Evolutionary conservation across 164 flowering plant species (phyloP), one percentile per base, ranked within the genome.

Genomic region (Berberis vulgaris): DNA sequence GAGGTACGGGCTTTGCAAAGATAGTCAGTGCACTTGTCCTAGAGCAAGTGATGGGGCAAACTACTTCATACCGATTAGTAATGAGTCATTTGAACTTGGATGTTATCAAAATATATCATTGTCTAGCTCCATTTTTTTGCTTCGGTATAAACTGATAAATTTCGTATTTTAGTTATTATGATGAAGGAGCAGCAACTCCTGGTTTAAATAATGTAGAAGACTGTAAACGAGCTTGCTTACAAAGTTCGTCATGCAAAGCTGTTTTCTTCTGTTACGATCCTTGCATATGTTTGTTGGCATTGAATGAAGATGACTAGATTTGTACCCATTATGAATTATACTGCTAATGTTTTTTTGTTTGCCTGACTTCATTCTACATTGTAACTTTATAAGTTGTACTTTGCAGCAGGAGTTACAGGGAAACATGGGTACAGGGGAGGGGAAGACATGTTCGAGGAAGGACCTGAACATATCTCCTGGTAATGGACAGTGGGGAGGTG

Each of bases 151-250:
- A 7, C 43, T 57, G 6, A 44, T 57, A 57, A 13, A 41, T 57
- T 57, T 57, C 41, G 59, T 57, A 57, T 41, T 57, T 39, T 12
- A 57, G 43, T 57, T 57, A 57, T 57, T 57, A 5, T 41, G 59
- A 57, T 12, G 2, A 1, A 42, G 10, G 7, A 10, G 49, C 49
- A 59, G 47, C 49, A 6, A 39, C 44, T 4, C 49, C 38, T 59
- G 62, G 2, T 1, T 58, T 9, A 2, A 12, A 45, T 2, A 8
- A 59, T 43, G 47, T n/a, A 42, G 62, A 59, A 2, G 38, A 38
- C 39, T 43, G 62, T 50, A 62, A 56, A 26, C 45, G 41, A 47
- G 54, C 52, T 55, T 67, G 69, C 43, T 43, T 59, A 57, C 40
- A 41, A 26, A 67, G 0, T 45, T 39, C 43, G 49, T 67, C 43